Evolutionary conservation across 176 grass and related monocot genomes (phyloP).

Genomic region (Chrysopogon serrulatus): DNA sequence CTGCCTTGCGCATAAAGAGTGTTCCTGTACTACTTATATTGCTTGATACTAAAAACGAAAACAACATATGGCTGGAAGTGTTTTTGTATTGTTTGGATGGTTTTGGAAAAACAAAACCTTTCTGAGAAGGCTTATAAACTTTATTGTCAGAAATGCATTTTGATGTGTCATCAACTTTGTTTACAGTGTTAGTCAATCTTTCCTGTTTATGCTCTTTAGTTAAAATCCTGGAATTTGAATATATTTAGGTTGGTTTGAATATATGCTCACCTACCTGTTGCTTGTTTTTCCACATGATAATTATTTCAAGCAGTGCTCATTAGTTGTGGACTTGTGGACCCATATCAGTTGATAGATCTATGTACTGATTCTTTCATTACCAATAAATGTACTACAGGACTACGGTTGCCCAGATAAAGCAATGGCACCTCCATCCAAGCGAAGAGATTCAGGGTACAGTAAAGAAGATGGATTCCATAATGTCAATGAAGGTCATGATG

Average conservation of each 20-base stretch:
- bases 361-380: neutral
- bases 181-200: neutral
- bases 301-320: neutral
- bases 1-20: neutral
- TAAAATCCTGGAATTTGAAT: neutral
- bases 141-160: neutral
- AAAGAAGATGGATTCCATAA: neutral
- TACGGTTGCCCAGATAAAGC: neutral
- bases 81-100: constrained; percentile 9
- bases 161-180: neutral
- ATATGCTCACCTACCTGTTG: neutral
- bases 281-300: neutral
- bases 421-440: neutral
- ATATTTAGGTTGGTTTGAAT: neutral
- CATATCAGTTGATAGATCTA: neutral
- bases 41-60: neutral
- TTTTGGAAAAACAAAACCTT: neutral
- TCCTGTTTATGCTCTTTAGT: neutral
- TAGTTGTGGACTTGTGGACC: neutral
- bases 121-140: neutral
- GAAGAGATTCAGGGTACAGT: neutral
- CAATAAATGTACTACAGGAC: constrained; percentile 24
- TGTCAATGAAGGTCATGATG: neutral
- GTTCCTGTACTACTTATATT: neutral
- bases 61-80: neutral